Conservation (phyloP, 148 eudicot species). For the Rhododendron williamsianum region DNA sequence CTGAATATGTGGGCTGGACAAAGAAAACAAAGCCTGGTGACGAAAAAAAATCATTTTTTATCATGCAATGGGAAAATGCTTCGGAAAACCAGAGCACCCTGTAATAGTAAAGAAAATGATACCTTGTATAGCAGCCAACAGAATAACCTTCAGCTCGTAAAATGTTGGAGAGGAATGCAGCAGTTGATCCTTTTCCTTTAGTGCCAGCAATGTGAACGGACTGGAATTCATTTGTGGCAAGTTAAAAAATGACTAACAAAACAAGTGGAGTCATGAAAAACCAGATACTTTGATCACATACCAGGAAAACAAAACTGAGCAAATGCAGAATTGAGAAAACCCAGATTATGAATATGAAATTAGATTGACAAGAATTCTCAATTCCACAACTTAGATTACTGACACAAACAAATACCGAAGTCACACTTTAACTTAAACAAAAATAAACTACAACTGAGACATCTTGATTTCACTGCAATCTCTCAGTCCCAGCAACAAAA, state of each 20-base stretch:
- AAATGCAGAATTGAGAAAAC: neutral
- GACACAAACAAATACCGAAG: neutral
- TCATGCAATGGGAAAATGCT: neutral
- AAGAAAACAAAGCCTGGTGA: slow-evolving; percentile 22
- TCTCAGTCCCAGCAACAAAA: neutral
- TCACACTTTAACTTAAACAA: neutral
- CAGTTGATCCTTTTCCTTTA: slow-evolving; percentile 97
- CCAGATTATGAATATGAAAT: neutral
- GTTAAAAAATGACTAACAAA: neutral
- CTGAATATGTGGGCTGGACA: slow-evolving; percentile 80
- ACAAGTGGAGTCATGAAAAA: neutral
- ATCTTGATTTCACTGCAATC: neutral
- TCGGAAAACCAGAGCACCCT: neutral
- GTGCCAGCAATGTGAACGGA: slow-evolving; percentile 94
- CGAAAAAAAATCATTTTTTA: neutral
- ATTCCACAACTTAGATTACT: neutral
- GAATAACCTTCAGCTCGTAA: slow-evolving; percentile 84
- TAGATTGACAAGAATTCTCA: neutral
- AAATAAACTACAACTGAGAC: neutral
- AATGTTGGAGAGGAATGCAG: slow-evolving; percentile 81
- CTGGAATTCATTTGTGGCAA: slow-evolving; percentile 24
- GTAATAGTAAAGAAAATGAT: neutral
- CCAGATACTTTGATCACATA: neutral
- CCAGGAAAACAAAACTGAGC: neutral
- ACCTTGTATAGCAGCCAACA: slow-evolving; percentile 94